Evolutionary conservation across 148 eudicot genomes (phyloP).

Genomic region (Heliamphora exappendiculata): DNA sequence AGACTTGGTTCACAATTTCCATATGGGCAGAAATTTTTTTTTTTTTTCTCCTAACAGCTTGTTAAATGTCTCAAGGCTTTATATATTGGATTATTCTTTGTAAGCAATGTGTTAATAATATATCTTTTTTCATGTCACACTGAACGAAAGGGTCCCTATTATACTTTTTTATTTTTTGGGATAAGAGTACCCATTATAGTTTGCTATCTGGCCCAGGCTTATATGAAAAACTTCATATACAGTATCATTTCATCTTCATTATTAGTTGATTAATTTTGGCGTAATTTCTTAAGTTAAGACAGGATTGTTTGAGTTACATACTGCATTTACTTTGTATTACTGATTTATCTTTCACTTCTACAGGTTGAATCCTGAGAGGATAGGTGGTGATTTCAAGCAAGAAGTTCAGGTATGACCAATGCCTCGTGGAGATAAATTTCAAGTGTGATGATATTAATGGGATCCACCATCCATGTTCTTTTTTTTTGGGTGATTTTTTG

Average conservation of each 20-base stretch:
- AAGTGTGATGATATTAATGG: not conserved
- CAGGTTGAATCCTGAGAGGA: slow-evolving; percentile 93
- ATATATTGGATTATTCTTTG: not conserved
- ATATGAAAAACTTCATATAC: not conserved
- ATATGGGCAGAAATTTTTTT: not conserved
- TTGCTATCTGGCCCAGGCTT: not conserved
- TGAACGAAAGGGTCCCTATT: not conserved
- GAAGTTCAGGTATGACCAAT: slow-evolving; percentile 72
- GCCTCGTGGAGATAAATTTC: not conserved
- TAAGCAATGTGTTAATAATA: not conserved
- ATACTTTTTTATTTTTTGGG: no score
- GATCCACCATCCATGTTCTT: no score
- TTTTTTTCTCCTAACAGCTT: not conserved
- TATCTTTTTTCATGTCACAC: not conserved
- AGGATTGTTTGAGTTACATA: not conserved
- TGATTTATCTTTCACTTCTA: slow-evolving; percentile 16
- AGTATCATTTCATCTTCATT: not conserved
- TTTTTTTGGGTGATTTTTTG: slow-evolving; percentile 1
- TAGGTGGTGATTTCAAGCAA: slow-evolving; percentile 88
- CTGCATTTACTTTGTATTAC: slow-evolving; percentile 12
- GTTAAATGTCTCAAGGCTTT: not conserved
- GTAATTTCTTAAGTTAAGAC: not conserved
- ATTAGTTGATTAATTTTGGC: no score
- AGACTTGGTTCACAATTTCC: not conserved
- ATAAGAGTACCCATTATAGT: not conserved